Conservation (phyloP, 2,329 filamentous ascomycete genomes). For the Pseudodiploospora longispora region DNA sequence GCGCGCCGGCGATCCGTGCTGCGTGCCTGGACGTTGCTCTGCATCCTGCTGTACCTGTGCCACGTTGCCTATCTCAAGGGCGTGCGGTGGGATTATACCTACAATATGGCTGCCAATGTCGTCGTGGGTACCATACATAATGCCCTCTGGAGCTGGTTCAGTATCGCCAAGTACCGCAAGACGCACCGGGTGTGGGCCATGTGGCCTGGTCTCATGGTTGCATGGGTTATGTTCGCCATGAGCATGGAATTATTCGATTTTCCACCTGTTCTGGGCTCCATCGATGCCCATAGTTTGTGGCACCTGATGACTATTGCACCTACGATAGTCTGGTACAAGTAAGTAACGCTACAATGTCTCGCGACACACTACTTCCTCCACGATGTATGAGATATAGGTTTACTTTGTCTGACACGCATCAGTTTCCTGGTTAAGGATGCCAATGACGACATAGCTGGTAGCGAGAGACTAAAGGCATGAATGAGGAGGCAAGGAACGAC, state of each 20-base stretch:
- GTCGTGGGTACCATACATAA: slow-evolving; percentile 74
- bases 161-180: slow-evolving; percentile 62
- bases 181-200: slow-evolving; percentile 70
- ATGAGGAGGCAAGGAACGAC: background rate
- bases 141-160: slow-evolving; percentile 78
- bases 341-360: slow-evolving; percentile 32
- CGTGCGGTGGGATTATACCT: slow-evolving; percentile 88
- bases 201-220: slow-evolving; percentile 85
- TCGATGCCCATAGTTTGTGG: slow-evolving; percentile 95
- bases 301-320: slow-evolving; percentile 88
- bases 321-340: slow-evolving; percentile 91
- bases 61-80: slow-evolving; percentile 81
- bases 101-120: slow-evolving; percentile 97
- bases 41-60: slow-evolving; percentile 58
- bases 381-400: background rate
- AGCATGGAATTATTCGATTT: slow-evolving; percentile 94
- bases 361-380: background rate
- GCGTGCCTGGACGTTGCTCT: slow-evolving; percentile 68
- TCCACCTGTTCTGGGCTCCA: slow-evolving; percentile 67
- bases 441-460: slow-evolving; percentile 67
- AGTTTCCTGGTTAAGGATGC: slow-evolving; percentile 86
- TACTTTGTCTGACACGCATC: slow-evolving; percentile 8
- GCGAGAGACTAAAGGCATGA: slow-evolving; percentile 58
- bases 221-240: slow-evolving; percentile 90
- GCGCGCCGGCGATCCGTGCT: slow-evolving; percentile 43